Evolutionary conservation across 805 yeast species (phyloP).

Genomic region (Scheffersomyces ergatensis): DNA sequence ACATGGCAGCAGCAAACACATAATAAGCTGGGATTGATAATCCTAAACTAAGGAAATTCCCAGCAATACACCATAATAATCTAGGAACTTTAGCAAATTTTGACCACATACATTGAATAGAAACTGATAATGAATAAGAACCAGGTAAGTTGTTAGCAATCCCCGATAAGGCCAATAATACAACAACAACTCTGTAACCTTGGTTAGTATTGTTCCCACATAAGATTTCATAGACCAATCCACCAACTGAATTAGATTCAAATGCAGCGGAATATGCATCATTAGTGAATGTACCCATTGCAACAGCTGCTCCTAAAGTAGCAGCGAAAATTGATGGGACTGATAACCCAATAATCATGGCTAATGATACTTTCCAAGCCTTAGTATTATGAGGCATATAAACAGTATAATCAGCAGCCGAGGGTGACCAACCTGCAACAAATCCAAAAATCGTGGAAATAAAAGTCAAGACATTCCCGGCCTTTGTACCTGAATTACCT

Average conservation of each 20-base stretch:
- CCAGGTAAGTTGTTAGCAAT: constrained; percentile 34
- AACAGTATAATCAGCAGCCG: constrained; percentile 32
- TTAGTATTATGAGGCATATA: constrained; percentile 26
- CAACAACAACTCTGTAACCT: constrained; percentile 30
- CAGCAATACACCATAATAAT: constrained; percentile 31
- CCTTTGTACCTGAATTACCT: constrained; percentile 16
- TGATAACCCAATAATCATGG: constrained; percentile 26
- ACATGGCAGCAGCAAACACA: constrained; percentile 26
- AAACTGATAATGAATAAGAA: constrained; percentile 27
- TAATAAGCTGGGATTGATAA: constrained; percentile 35
- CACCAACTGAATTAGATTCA: constrained; percentile 24
- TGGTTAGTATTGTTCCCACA: constrained; percentile 23
- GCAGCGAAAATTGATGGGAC: constrained; percentile 26
- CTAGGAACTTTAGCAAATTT: constrained; percentile 28
- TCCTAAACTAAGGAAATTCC: constrained; percentile 28
- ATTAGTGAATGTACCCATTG: constrained; percentile 20
- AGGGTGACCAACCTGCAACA: constrained; percentile 31
- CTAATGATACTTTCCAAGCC: constrained; percentile 22
- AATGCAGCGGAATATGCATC: constrained; percentile 18
- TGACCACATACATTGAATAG: constrained; percentile 30
- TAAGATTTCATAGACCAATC: constrained; percentile 26
- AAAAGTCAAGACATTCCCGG: constrained; percentile 28
- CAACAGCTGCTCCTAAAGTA: constrained; percentile 31
- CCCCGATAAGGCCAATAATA: constrained; percentile 26
- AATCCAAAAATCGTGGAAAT: constrained; percentile 29